Percentiles rank a stretch among this genome's conserved stretches.
Evolutionary conservation across 2,329 filamentous ascomycete species (phyloP).

Genomic region (Westerdykella sp.): DNA sequence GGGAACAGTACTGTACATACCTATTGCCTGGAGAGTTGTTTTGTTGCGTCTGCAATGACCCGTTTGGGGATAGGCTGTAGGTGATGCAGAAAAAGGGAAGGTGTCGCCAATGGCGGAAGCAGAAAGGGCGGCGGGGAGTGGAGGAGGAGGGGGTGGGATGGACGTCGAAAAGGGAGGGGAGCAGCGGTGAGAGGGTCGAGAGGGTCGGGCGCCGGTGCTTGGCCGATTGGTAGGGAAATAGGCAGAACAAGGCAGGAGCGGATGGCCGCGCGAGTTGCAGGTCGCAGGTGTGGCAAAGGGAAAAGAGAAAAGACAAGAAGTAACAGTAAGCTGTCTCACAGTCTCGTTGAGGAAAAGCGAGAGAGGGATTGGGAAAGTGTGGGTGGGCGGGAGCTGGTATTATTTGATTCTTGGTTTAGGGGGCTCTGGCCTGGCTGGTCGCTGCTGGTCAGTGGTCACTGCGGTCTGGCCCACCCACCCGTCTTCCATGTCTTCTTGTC

Average conservation of each 20-base stretch:
- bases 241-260: slow-evolving; percentile 2
- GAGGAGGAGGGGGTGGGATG: slow-evolving; percentile 17
- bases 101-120: neutral
- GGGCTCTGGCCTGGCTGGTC: neutral
- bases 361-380: slow-evolving; percentile 37
- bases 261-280: slow-evolving; percentile 17
- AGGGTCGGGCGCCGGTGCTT: neutral
- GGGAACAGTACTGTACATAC: slow-evolving; percentile 15
- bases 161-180: slow-evolving; percentile 5
- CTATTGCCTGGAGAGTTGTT: no score
- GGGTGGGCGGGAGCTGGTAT: slow-evolving; percentile 34
- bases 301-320: no score
- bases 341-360: slow-evolving; percentile 31
- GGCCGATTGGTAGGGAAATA: neutral
- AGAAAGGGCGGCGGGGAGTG: slow-evolving; percentile 11
- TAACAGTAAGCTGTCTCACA: slow-evolving; percentile 34
- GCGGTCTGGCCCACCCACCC: no score
- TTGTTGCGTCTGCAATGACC: slow-evolving; percentile 12
- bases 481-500: no score
- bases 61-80: slow-evolving; percentile 13
- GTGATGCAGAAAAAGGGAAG: slow-evolving; percentile 7
- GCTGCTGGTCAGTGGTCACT: no score
- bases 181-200: neutral
- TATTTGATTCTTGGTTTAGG: slow-evolving; percentile 16
- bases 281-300: slow-evolving; percentile 7